These are phyloP conservation scores for Rachicladosporium sp. DNA, from an alignment of 2,329 filamentous ascomycete genomes.

Conservation along the genomic window DNA sequence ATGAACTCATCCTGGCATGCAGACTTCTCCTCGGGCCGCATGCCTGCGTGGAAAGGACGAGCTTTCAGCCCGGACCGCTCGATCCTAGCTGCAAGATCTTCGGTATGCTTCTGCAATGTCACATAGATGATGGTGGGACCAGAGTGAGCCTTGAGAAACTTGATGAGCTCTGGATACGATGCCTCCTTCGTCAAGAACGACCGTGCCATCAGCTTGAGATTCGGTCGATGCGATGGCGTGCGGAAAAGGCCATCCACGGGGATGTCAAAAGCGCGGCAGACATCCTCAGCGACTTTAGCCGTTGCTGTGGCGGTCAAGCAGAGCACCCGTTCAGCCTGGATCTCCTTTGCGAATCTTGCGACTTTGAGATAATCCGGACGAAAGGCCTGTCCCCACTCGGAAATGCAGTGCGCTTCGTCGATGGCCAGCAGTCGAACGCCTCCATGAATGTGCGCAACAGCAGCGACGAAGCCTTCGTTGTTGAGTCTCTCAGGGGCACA, in stretches of 20 bases:
- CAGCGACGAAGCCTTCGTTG: conserved; percentile 47
- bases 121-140: conserved; percentile 51
- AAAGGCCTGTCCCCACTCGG: conserved; percentile 26
- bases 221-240: conserved; percentile 47
- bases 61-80: conserved; percentile 29
- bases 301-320: conserved; percentile 51
- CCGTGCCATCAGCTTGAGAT: conserved; percentile 43
- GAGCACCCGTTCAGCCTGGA: conserved; percentile 45
- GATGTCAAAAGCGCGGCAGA: conserved; percentile 42
- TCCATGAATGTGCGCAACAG: conserved; percentile 42
- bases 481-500: conserved; percentile 49
- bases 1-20: conserved; percentile 42
- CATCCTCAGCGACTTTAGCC: conserved; percentile 42
- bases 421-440: conserved; percentile 46
- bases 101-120: conserved; percentile 44
- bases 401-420: conserved; percentile 49
- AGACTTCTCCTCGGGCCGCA: conserved; percentile 34
- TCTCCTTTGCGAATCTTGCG: conserved; percentile 43
- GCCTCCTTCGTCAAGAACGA: conserved; percentile 31
- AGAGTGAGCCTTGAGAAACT: conserved; percentile 38
- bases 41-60: conserved; percentile 39
- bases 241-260: conserved; percentile 40
- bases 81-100: conserved; percentile 30
- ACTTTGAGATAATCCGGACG: conserved; percentile 39
- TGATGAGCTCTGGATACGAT: conserved; percentile 33